Conservation (phyloP, 2,329 filamentous ascomycete genomes). For the Metarhizium brunneum region DNA sequence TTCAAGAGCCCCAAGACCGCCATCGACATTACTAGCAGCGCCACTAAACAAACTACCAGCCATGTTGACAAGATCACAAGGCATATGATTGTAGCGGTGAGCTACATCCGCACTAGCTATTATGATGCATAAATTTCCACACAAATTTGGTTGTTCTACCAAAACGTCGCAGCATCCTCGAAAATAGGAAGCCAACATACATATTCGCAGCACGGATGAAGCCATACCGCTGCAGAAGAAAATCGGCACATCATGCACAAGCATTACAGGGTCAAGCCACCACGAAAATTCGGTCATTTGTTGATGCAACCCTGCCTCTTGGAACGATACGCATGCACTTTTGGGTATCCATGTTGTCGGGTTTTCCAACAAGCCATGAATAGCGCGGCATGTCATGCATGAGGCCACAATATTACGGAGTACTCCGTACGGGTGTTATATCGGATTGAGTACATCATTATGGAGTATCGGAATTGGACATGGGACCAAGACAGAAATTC, state of each 20-base stretch:
- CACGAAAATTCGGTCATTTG: neutral
- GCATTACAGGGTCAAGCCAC: neutral
- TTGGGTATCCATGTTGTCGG: slow-evolving; percentile 9
- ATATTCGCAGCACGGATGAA: neutral
- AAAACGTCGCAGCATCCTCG: neutral
- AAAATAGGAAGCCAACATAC: neutral
- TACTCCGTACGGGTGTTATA: neutral
- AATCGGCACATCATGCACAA: neutral
- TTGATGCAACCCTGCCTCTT: slow-evolving; percentile 4
- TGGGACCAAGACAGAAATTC: neutral
- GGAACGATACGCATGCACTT: neutral
- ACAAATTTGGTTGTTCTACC: neutral
- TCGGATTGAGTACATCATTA: neutral
- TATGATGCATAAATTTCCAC: neutral
- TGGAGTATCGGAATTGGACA: neutral
- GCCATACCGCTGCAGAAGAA: neutral
- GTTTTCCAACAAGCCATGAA: slow-evolving; percentile 1
- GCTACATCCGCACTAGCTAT: neutral
- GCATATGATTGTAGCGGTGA: slow-evolving; percentile 4
- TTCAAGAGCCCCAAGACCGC: neutral
- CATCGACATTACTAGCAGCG: slow-evolving; percentile 1
- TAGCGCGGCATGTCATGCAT: slow-evolving; percentile 13
- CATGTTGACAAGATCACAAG: neutral
- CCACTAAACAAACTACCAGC: neutral
- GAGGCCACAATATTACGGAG: slow-evolving; percentile 3